A percentile compares a stretch with the other conserved stretches of the same genome.
phyloP scores from a whole-genome alignment of 306 rosid genomes.

The Corylus americana region DNA sequence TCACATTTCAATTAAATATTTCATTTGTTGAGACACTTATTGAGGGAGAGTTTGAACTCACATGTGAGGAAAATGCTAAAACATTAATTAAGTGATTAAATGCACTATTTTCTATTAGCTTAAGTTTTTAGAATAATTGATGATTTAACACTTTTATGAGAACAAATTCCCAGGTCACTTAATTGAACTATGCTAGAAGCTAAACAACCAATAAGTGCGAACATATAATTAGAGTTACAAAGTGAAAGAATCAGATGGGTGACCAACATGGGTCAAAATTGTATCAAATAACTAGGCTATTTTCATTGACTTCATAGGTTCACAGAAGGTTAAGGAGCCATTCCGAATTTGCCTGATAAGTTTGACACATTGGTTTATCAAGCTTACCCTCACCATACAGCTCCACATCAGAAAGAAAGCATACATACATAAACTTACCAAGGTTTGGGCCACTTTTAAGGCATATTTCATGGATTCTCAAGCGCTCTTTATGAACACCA shows the following conservation, averaged over 20 bases:
- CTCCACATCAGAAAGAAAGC: slow-evolving; percentile 4
- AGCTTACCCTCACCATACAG: background rate
- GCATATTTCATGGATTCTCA: slow-evolving; percentile 85
- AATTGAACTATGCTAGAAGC: no score
- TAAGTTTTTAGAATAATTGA: no score
- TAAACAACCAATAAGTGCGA: no score
- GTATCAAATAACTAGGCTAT: slow-evolving; percentile 1
- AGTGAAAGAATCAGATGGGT: no score
- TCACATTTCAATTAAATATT: no score
- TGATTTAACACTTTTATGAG: no score
- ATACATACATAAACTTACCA: slow-evolving; percentile 42
- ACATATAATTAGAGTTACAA: no score
- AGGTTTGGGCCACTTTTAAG: slow-evolving; percentile 83
- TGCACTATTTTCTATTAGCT: background rate
- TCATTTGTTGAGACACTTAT: no score
- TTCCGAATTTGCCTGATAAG: background rate
- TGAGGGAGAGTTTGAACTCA: no score
- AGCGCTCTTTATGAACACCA: slow-evolving; percentile 80
- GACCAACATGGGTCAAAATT: background rate
- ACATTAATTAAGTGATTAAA: no score
- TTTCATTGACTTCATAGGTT: background rate
- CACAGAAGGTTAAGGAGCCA: background rate
- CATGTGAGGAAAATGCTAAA: no score
- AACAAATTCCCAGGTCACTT: no score
- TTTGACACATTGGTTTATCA: background rate